These are phyloP conservation scores for Urtica urens DNA, from an alignment of 306 rosid species.

Conservation along the genomic window DNA sequence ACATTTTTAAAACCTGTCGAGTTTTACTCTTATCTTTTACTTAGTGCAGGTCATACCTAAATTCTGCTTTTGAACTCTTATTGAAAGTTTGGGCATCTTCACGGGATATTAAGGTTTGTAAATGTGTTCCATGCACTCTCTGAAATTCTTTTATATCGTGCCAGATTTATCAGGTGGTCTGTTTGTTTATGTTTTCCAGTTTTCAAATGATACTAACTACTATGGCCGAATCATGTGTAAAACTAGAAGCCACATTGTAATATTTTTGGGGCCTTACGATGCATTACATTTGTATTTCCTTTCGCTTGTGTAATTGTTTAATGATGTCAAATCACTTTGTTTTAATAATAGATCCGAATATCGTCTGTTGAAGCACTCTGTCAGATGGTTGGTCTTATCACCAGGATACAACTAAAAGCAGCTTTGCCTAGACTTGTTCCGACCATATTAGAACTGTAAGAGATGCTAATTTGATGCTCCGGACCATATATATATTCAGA, in stretches of 20 bases:
- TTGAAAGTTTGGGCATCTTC: slow-evolving; percentile 92
- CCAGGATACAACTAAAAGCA: slow-evolving; percentile 69
- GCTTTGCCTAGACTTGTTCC: slow-evolving; percentile 88
- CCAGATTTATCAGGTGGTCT: too few relatives aligned
- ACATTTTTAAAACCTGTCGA: slow-evolving; percentile 11
- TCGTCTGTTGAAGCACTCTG: slow-evolving; percentile 90
- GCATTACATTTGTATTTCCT: too few relatives aligned
- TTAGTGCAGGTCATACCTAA: slow-evolving; percentile 84
- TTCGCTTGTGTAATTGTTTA: neutral
- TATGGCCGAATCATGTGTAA: too few relatives aligned
- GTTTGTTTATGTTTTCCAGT: too few relatives aligned
- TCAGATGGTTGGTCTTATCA: slow-evolving; percentile 85
- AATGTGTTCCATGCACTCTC: slow-evolving; percentile 1
- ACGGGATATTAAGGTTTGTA: slow-evolving; percentile 74
- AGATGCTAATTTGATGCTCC: slow-evolving; percentile 15
- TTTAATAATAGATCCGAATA: slow-evolving; percentile 44
- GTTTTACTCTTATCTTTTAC: slow-evolving; percentile 23
- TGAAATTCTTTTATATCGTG: neutral
- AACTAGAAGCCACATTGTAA: too few relatives aligned
- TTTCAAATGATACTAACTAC: too few relatives aligned
- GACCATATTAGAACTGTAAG: slow-evolving; percentile 89
- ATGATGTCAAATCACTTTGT: slow-evolving; percentile 7
- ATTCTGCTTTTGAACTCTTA: slow-evolving; percentile 90
- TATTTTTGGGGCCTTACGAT: too few relatives aligned
- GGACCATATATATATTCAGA: neutral